These are phyloP conservation scores for Nematocida homosporus DNA, from an alignment of 371 early-diverging fungal genomes.

Conservation along the genomic window DNA sequence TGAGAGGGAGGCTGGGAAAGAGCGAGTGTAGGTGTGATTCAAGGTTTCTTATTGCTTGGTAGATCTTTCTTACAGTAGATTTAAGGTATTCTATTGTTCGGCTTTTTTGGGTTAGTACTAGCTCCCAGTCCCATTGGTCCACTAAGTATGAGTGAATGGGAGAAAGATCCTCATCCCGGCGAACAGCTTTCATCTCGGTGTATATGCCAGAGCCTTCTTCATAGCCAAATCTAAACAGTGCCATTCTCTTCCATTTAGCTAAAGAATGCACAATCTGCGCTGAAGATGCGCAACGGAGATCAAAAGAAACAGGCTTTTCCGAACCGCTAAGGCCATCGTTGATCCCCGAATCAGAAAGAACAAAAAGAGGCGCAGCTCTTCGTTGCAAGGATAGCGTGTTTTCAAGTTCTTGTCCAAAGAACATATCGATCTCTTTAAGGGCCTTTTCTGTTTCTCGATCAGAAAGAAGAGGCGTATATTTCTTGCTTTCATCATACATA, in stretches of 20 bases:
- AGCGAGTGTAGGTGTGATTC: neutral
- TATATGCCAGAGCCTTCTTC: constrained; percentile 21
- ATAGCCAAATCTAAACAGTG: constrained; percentile 27
- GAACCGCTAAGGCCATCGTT: constrained; percentile 56
- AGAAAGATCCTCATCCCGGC: constrained; percentile 52
- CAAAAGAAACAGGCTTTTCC: constrained; percentile 51
- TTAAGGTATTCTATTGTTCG: constrained; percentile 44
- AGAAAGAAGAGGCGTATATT: neutral
- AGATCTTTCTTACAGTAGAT: constrained; percentile 19
- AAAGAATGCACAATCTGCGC: constrained; percentile 53
- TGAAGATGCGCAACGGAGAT: constrained; percentile 7
- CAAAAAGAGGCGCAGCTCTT: constrained; percentile 48
- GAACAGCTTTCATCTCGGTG: constrained; percentile 54
- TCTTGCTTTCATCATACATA: neutral
- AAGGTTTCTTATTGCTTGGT: neutral
- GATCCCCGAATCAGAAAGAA: constrained; percentile 14
- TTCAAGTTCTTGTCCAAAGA: neutral
- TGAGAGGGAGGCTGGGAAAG: neutral
- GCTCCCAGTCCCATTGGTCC: constrained; percentile 64
- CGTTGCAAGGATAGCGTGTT: neutral
- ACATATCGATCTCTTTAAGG: neutral
- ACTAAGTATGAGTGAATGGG: constrained; percentile 56
- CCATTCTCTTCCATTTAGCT: constrained; percentile 59
- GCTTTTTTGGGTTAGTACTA: constrained; percentile 31
- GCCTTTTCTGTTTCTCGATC: neutral